phyloP scores from a whole-genome alignment of 2,329 filamentous ascomycete genomes.

The Scedosporium apiospermum region DNA sequence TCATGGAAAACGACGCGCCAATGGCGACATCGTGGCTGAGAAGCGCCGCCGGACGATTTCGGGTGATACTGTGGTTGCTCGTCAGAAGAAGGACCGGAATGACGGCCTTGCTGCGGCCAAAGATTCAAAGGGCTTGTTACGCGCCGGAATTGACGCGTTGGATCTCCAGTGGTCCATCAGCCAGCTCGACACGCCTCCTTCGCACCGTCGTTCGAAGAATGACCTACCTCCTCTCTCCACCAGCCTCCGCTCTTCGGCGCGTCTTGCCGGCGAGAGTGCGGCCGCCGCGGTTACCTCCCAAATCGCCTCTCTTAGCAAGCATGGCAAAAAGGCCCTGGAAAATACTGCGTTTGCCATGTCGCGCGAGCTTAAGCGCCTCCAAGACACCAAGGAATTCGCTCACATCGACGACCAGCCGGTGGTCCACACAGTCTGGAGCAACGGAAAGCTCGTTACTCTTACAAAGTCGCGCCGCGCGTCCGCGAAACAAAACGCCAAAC shows the following conservation, averaged over 20 bases:
- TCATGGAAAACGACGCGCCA: constrained; percentile 47
- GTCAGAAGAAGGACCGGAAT: not conserved
- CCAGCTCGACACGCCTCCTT: constrained; percentile 23
- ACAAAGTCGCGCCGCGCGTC: constrained; percentile 29
- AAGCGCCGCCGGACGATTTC: constrained; percentile 22
- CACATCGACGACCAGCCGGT: constrained; percentile 50
- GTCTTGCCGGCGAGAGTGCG: not conserved
- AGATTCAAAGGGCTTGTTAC: not conserved
- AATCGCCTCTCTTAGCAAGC: constrained; percentile 49
- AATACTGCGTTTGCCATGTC: constrained; percentile 36
- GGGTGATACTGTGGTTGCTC: not conserved
- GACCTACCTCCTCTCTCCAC: not conserved
- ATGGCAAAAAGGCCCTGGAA: constrained; percentile 44
- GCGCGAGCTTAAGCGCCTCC: constrained; percentile 49
- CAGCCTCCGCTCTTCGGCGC: not conserved
- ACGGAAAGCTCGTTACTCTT: constrained; percentile 50
- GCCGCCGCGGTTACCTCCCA: constrained; percentile 20
- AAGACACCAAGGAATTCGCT: constrained; percentile 53
- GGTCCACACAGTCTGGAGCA: constrained; percentile 52
- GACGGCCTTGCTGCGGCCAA: constrained; percentile 11
- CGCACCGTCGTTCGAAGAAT: constrained; percentile 12
- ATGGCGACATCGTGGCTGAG: constrained; percentile 38
- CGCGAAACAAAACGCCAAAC: constrained; percentile 24
- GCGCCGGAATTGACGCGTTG: not conserved
- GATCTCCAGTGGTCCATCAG: constrained; percentile 30